Base-by-base conservation (phyloP, 1,139 yeast genomes). In the Magnusiomyces magnusii region DNA sequence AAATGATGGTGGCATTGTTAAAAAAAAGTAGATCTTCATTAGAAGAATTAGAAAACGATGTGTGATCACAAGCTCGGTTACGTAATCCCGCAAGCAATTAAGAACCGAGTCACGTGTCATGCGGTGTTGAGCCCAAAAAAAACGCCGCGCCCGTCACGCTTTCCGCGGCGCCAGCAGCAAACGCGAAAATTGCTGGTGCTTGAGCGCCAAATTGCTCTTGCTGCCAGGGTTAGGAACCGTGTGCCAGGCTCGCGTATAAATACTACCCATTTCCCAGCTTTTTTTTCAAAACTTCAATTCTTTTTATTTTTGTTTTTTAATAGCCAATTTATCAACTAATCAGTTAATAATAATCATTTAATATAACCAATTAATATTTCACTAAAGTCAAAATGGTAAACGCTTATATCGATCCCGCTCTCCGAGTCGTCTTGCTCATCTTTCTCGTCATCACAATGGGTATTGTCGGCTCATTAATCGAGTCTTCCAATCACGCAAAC, bases 401-500 rank as follows among this genome's bases (percentile, higher is more conserved):
- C 60, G 82, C 54, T 15, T 34, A 19, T 21, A 85, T 89, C 70
- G 95, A 88, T 75, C 79, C 86, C 67, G 76, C 85, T 64, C 81
- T 90, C 69, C 86, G 97, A 79, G 78, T 76, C 55, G 69, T 85
- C 61, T 87, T 90, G 79, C 87, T 91, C 70, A 76, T 83, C 68
- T 84, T 88, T 74, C 81, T 91, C 65, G 83, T 84, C 60, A 81
- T 91, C 70, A 82, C 85, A 61, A 82, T 93, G 66, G 98, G 96
- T 71, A 79, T 93, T 69, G 82, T 93, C 63, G 96, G 90, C 64
- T 85, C 95, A 17, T 80, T 91, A 67, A 90, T 95, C 62, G 89
- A 88, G 59, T 80, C 86, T 63, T 70, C 75, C 58, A 79, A 68
- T 78, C 67, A 63, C 62, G 72, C 74, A 68, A 86, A 84, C 74